A percentile compares a stretch with the other conserved stretches of the same genome.
Evolutionary conservation across 164 flowering plant species (phyloP).

Genomic region (Nymphaea thermarum): DNA sequence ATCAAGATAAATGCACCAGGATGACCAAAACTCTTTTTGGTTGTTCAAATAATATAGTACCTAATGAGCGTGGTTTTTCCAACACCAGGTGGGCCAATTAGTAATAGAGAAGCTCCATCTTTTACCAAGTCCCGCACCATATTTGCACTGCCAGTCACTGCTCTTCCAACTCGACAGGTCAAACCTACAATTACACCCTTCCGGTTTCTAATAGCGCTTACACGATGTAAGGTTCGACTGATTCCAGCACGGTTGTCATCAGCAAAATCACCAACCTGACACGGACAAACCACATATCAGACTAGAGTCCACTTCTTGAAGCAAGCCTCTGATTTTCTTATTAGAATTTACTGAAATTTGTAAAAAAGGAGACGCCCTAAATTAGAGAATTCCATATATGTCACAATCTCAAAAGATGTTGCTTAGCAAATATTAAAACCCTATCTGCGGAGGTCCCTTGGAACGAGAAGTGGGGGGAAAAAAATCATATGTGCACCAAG

Average conservation of each 20-base stretch:
- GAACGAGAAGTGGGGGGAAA: no score
- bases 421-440: no score
- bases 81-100: conserved; percentile 96
- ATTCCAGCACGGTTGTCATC: conserved; percentile 92
- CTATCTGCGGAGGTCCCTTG: no score
- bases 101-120: conserved; percentile 75
- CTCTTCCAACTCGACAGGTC: conserved; percentile 94
- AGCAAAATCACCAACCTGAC: conserved; percentile 92
- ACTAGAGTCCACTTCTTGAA: neutral
- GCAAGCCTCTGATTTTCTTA: neutral
- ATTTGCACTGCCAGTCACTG: conserved; percentile 83
- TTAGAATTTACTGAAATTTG: no score
- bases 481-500: no score
- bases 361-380: no score
- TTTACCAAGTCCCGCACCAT: conserved; percentile 65
- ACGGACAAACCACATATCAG: conserved; percentile 1
- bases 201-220: conserved; percentile 82
- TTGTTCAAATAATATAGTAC: conserved; percentile 13
- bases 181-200: conserved; percentile 77
- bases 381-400: no score
- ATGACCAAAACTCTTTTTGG: neutral
- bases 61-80: conserved; percentile 96
- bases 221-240: conserved; percentile 85
- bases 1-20: neutral
- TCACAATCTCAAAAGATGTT: no score